A percentile compares a stretch with the other conserved stretches of the same genome.
phyloP scores from a whole-genome alignment of 805 yeast genomes.

The Metschnikowia corniflorae region DNA sequence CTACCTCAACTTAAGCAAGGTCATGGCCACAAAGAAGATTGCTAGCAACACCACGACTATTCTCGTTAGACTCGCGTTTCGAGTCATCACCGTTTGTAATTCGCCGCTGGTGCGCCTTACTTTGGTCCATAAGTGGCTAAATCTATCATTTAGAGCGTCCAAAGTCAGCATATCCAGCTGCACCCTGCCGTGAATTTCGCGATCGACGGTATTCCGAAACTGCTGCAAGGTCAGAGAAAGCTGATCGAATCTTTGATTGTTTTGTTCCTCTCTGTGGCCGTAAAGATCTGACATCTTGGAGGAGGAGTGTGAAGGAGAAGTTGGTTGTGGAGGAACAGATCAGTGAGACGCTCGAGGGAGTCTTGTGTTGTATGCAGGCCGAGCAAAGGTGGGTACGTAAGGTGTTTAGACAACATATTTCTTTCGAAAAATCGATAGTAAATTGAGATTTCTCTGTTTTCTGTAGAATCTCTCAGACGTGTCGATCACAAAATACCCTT shows the following conservation, averaged over 20 bases:
- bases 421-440: too few species aligned
- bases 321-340: too few species aligned
- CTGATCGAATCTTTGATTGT: slow-evolving; percentile 41
- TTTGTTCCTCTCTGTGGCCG: slow-evolving; percentile 40
- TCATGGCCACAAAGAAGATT: slow-evolving; percentile 37
- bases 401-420: too few species aligned
- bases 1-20: slow-evolving; percentile 32
- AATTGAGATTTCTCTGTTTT: too few species aligned
- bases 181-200: slow-evolving; percentile 39
- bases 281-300: slow-evolving; percentile 24
- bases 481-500: too few species aligned
- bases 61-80: slow-evolving; percentile 40
- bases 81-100: slow-evolving; percentile 36
- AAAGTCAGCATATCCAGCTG: slow-evolving; percentile 39
- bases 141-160: slow-evolving; percentile 38
- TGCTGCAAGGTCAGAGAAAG: slow-evolving; percentile 41
- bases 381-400: too few species aligned
- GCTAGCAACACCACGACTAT: slow-evolving; percentile 34
- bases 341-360: too few species aligned
- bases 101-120: slow-evolving; percentile 41
- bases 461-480: too few species aligned
- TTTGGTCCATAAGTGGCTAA: slow-evolving; percentile 34
- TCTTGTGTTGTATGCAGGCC: too few species aligned
- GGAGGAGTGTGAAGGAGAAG: too few species aligned
- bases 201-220: slow-evolving; percentile 39